phyloP scores from a whole-genome alignment of 768 basidiomycete genomes.

The Trametes punicea region DNA sequence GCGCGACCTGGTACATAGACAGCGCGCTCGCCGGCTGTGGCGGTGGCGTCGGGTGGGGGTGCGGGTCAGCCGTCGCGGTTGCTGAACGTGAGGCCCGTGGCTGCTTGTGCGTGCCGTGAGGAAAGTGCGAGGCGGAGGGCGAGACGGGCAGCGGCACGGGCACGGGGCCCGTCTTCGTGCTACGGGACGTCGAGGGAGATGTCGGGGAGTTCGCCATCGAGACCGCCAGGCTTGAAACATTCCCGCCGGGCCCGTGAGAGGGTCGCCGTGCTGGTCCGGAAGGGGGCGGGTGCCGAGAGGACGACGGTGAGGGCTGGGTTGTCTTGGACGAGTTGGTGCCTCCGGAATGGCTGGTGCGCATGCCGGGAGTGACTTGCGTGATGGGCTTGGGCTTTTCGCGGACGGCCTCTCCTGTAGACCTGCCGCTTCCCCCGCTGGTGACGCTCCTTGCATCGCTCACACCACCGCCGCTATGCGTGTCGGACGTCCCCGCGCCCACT shows the following conservation, averaged over 20 bases:
- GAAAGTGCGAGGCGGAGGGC: slow-evolving; percentile 39
- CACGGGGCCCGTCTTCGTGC: slow-evolving; percentile 41
- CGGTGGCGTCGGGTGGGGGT: slow-evolving; percentile 62
- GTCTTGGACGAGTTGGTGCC: slow-evolving; percentile 5
- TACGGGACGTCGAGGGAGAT: slow-evolving; percentile 27
- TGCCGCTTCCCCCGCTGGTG: slow-evolving; percentile 49
- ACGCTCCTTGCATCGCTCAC: slow-evolving; percentile 47
- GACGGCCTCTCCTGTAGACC: slow-evolving; percentile 20
- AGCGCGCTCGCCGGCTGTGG: slow-evolving; percentile 69
- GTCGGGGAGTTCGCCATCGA: slow-evolving; percentile 14
- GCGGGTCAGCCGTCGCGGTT: slow-evolving; percentile 53
- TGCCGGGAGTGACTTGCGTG: background rate
- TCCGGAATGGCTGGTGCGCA: slow-evolving; percentile 4
- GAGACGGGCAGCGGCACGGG: slow-evolving; percentile 39
- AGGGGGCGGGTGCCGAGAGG: slow-evolving; percentile 15
- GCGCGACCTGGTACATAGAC: slow-evolving; percentile 72
- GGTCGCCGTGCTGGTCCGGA: slow-evolving; percentile 22
- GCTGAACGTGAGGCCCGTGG: slow-evolving; percentile 32
- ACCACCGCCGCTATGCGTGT: slow-evolving; percentile 20
- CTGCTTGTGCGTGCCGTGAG: slow-evolving; percentile 45
- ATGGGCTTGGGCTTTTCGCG: slow-evolving; percentile 19
- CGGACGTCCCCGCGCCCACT: slow-evolving; percentile 27
- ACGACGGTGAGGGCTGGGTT: background rate
- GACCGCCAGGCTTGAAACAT: slow-evolving; percentile 1
- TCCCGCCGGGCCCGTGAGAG: slow-evolving; percentile 6